phyloP scores from a whole-genome alignment of 2,329 filamentous ascomycete genomes.

The Cladosporium colombiae region DNA sequence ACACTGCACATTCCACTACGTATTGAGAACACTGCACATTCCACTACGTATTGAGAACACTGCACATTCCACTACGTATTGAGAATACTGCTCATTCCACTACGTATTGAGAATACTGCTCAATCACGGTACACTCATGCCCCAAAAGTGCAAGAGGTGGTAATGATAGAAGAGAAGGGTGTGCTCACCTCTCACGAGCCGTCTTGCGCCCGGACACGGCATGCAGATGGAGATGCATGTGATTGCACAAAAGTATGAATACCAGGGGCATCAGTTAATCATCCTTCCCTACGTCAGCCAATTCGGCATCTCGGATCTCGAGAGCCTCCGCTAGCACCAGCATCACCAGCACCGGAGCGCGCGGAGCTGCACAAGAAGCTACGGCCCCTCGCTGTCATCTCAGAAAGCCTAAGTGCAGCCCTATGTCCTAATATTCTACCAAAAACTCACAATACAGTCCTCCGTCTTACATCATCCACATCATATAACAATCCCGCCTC shows the following conservation, averaged over 20 bases:
- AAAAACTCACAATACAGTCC: not conserved
- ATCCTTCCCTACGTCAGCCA: not conserved
- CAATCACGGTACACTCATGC: too few relatives aligned
- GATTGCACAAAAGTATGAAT: not conserved
- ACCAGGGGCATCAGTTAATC: not conserved
- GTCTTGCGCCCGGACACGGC: too few relatives aligned
- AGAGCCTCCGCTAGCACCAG: not conserved
- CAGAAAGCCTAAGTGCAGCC: constrained; percentile 12
- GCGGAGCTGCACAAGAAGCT: not conserved
- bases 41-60: too few relatives aligned
- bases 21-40: too few relatives aligned
- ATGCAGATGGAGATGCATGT: not conserved
- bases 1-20: too few relatives aligned
- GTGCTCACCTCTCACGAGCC: too few relatives aligned
- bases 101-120: too few relatives aligned
- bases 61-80: too few relatives aligned
- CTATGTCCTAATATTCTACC: not conserved
- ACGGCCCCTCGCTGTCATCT: not conserved
- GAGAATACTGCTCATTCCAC: too few relatives aligned
- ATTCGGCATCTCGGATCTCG: constrained; percentile 1
- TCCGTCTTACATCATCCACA: not conserved
- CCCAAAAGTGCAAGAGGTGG: too few relatives aligned
- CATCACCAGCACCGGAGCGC: not conserved
- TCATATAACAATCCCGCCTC: not conserved
- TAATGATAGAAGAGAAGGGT: too few relatives aligned